A percentile compares a stretch with the other conserved stretches of the same genome.
phyloP scores from a whole-genome alignment of 352 stramenopile genomes.

The Aphanomyces cochlioides region DNA sequence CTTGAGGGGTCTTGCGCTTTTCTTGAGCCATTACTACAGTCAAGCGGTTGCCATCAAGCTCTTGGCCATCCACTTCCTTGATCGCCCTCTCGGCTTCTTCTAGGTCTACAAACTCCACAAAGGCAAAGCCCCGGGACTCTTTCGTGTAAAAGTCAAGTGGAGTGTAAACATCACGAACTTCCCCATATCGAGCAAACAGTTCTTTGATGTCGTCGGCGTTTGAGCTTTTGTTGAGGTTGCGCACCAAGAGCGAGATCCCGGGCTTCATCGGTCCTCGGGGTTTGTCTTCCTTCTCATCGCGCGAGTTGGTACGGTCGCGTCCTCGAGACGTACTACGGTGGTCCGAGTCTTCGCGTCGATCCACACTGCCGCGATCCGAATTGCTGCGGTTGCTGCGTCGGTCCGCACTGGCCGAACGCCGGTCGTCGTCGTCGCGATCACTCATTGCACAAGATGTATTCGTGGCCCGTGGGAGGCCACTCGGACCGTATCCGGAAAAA shows the following conservation, averaged over 20 bases:
- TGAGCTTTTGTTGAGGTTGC: conserved; percentile 87
- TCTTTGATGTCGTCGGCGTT: conserved; percentile 2
- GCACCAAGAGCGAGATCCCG: conserved; percentile 90
- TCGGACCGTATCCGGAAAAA: conserved; percentile 15
- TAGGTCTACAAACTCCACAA: conserved; percentile 93
- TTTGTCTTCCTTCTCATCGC: not conserved
- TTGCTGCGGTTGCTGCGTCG: not conserved
- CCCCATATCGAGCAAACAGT: conserved; percentile 41
- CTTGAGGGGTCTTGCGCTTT: conserved; percentile 91
- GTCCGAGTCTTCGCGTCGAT: conserved; percentile 2
- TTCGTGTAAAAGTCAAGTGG: conserved; percentile 92
- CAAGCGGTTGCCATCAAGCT: conserved; percentile 90
- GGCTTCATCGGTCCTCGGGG: not conserved
- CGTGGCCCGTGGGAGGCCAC: not conserved
- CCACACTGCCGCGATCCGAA: not conserved
- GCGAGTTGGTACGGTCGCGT: conserved; percentile 18
- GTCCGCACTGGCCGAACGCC: not conserved
- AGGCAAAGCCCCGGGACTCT: conserved; percentile 85
- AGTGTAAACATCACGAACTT: conserved; percentile 95
- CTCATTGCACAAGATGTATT: conserved; percentile 3
- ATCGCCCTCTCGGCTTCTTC: conserved; percentile 87
- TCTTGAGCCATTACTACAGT: conserved; percentile 96
- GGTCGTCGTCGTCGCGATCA: conserved; percentile 11
- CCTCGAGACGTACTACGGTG: not conserved
- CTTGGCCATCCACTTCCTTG: conserved; percentile 87